Conservation (phyloP, 1,284 basidiomycete genomes). For the Psilocybe mexicana region DNA sequence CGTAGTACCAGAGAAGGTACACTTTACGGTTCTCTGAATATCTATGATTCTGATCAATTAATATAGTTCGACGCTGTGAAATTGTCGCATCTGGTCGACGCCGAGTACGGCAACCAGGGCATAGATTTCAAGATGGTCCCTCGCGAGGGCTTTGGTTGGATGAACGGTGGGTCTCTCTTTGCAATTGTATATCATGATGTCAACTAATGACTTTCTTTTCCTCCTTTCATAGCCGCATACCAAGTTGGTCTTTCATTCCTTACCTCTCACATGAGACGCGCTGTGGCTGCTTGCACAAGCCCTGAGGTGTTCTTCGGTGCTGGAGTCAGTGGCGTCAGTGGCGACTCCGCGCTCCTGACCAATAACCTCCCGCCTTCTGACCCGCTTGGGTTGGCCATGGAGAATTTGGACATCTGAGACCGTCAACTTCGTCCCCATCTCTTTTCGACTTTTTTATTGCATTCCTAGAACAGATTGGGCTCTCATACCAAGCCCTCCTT, state of each 20-base stretch:
- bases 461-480: background rate
- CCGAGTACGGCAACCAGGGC: conserved; percentile 98
- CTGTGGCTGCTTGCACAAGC: conserved; percentile 89
- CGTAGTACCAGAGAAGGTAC: conserved; percentile 92
- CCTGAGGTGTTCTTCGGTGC: conserved; percentile 86
- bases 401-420: conserved; percentile 43
- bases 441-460: background rate
- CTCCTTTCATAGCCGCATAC: conserved; percentile 68
- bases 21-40: conserved; percentile 12
- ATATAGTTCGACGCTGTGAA: conserved; percentile 91
- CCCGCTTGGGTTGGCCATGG: conserved; percentile 73
- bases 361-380: conserved; percentile 50
- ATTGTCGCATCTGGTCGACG: conserved; percentile 93
- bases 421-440: background rate
- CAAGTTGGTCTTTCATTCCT: conserved; percentile 96
- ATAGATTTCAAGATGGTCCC: conserved; percentile 96
- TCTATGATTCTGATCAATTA: conserved; percentile 8
- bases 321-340: conserved; percentile 36
- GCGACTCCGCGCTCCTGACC: conserved; percentile 34
- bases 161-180: conserved; percentile 67
- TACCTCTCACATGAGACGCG: conserved; percentile 91
- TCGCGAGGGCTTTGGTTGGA: conserved; percentile 97
- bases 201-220: conserved; percentile 20
- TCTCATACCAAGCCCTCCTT: background rate
- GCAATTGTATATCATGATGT: background rate